Evolutionary conservation across 2,329 filamentous ascomycete species (phyloP), one percentile per base, ranked within the genome.

Genomic region (Colletotrichum sp.): DNA sequence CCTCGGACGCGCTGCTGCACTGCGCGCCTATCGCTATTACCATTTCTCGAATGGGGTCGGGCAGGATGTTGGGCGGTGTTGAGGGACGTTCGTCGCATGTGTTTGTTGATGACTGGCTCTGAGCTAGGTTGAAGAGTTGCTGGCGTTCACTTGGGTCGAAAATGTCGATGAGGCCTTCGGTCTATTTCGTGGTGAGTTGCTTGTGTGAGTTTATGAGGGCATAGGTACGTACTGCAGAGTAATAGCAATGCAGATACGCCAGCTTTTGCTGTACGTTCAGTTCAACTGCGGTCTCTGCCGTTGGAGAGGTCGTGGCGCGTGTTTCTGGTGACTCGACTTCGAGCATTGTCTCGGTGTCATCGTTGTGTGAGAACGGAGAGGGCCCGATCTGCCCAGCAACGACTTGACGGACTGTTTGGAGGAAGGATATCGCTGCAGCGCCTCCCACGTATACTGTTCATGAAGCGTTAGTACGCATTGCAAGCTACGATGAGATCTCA

Each of bases 1-100:
- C 75, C 43, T 52, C 43, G 43, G 43, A 52, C 83, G 6, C 86
- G 82, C 4, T 52, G 43, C 43, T 52, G 10, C 43, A 52, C n/a
- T 52, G 43, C 43, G 43, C 43, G 12, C 43, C 43, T 52, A 52
- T 52, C 43, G 43, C 43, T 7, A 52, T 52, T 2, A 52, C 43
- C 43, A 52, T 52, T 52, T 52, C 43, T 3, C 43, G 0, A 0
- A 52, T 52, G 43, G 43, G n/a, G 12, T 52, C 43, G 0, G 43
- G 43, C 0, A 52, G 43, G n/a, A 52, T 52, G 16, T 52, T 52
- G 2, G 43, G 43, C 3, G 43, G 43, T 21, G 43, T 52, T 13
- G n/a, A 21, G 10, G 43, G n/a, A 24, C 43, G 43, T 12, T 5
- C n/a, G 43, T 52, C 43, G 43, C n/a, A 21, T 21, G 39, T n/a